Percentiles rank a stretch among this genome's conserved stretches.
Conservation (phyloP, 139 green algal species). For the Chlamydomonas eustigma region DNA sequence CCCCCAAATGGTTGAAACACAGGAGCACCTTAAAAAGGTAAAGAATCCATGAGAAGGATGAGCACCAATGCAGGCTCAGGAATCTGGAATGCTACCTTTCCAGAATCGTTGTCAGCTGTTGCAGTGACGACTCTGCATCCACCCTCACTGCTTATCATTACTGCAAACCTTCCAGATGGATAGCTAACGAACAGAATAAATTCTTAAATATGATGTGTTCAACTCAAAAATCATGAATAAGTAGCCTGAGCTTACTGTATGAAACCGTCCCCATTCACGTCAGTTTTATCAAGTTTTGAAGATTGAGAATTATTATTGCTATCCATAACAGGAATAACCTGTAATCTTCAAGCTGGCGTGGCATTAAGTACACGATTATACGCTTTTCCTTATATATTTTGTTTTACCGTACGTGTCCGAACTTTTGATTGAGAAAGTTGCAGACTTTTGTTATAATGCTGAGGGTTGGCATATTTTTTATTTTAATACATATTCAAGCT, state of each 20-base stretch:
- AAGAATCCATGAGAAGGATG: not conserved
- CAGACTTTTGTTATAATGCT: no score
- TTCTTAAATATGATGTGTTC: not conserved
- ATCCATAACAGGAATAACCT: no score
- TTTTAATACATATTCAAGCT: no score
- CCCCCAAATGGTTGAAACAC: constrained; percentile 20
- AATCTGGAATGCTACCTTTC: not conserved
- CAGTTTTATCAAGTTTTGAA: constrained; percentile 20
- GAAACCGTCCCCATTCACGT: constrained; percentile 20
- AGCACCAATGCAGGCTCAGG: not conserved
- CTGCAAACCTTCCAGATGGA: constrained; percentile 12
- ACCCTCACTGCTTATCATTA: constrained; percentile 17
- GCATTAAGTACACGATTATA: no score
- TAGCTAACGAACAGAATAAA: constrained; percentile 7
- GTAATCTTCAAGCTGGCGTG: no score
- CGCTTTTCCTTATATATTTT: no score
- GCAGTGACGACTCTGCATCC: constrained; percentile 14
- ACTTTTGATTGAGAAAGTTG: no score
- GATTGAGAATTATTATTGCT: no score
- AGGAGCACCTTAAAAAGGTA: constrained; percentile 21
- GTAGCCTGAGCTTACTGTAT: constrained; percentile 1
- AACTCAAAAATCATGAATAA: not conserved
- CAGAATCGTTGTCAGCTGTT: not conserved
- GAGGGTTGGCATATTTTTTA: no score
- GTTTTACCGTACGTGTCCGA: no score